A percentile compares a stretch with the other conserved stretches of the same genome.
These are phyloP conservation scores for Serendipita sp. DNA, from an alignment of 1,284 basidiomycete species.

Conservation along the genomic window DNA sequence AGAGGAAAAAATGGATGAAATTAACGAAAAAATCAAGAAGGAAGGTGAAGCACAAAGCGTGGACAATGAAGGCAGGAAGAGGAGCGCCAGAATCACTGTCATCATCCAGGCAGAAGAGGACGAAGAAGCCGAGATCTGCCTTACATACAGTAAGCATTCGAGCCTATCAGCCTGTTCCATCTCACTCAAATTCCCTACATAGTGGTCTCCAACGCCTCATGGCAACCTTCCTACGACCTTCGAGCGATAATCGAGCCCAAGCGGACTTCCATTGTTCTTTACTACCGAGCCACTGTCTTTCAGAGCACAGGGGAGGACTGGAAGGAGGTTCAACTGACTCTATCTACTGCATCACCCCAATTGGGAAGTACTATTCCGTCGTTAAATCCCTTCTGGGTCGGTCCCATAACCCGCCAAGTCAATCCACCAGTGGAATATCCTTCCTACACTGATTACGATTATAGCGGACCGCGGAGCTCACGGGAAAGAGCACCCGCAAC, in stretches of 20 bases:
- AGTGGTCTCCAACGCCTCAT: constrained; percentile 17
- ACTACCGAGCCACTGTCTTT: constrained; percentile 18
- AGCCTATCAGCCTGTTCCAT: no score
- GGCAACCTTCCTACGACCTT: constrained; percentile 18
- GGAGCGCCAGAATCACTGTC: constrained; percentile 8
- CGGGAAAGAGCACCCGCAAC: no score
- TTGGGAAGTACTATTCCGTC: constrained; percentile 14
- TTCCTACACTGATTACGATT: no score
- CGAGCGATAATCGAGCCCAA: constrained; percentile 15
- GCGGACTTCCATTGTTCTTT: constrained; percentile 12
- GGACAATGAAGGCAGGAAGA: constrained; percentile 5
- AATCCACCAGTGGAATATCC: no score
- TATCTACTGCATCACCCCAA: constrained; percentile 17
- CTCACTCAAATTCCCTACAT: no score
- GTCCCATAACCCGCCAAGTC: neutral
- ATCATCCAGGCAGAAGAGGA: no score
- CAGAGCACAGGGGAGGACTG: constrained; percentile 18
- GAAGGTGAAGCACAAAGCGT: no score
- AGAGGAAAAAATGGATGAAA: constrained; percentile 10
- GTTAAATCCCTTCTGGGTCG: neutral
- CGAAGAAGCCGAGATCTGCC: no score
- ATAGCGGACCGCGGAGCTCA: no score
- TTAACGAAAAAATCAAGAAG: neutral
- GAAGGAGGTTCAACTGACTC: constrained; percentile 14
- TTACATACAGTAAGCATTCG: no score